Evolutionary conservation across 2,329 filamentous ascomycete genomes (phyloP).

Genomic region (Aspergillus spinulosporus): DNA sequence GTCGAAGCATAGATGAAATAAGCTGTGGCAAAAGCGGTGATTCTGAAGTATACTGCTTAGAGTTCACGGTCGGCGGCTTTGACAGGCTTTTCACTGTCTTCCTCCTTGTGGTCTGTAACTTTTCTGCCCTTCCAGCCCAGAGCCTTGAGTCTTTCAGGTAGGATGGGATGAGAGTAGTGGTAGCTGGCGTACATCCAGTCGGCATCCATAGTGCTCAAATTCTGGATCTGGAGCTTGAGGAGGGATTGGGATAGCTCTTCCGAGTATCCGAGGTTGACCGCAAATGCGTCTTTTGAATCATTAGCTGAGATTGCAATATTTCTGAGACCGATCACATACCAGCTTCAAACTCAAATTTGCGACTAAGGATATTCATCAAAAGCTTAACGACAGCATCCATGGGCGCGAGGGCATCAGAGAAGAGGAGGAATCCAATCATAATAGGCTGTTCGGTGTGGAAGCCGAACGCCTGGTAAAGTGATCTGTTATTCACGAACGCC

Average conservation of each 20-base stretch:
- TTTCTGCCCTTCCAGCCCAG: slow-evolving; percentile 75
- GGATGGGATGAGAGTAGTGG: slow-evolving; percentile 96
- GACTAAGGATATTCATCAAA: slow-evolving; percentile 90
- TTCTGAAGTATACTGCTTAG: slow-evolving; percentile 42
- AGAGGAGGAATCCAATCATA: slow-evolving; percentile 95
- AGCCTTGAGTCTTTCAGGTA: slow-evolving; percentile 88
- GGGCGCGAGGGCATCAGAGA: slow-evolving; percentile 92
- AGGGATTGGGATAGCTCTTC: slow-evolving; percentile 80
- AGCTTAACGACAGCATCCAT: slow-evolving; percentile 95
- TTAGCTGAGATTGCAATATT: slow-evolving; percentile 10
- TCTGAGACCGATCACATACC: slow-evolving; percentile 48
- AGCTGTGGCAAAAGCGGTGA: slow-evolving; percentile 2
- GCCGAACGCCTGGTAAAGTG: slow-evolving; percentile 86
- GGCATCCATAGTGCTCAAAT: slow-evolving; percentile 96
- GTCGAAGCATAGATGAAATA: slow-evolving; percentile 6
- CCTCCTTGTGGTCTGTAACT: slow-evolving; percentile 49
- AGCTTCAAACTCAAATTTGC: slow-evolving; percentile 94
- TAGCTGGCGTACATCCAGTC: slow-evolving; percentile 99
- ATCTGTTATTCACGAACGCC: slow-evolving; percentile 93
- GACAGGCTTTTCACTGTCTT: slow-evolving; percentile 60
- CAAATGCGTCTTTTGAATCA: slow-evolving; percentile 68
- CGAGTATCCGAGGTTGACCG: slow-evolving; percentile 78
- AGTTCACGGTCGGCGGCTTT: slow-evolving; percentile 76
- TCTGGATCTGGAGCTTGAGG: slow-evolving; percentile 97
- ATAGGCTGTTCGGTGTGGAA: slow-evolving; percentile 82